These are phyloP conservation scores for Reticulascus tulasneorum DNA, from an alignment of 2,329 filamentous ascomycete species.

Conservation along the genomic window DNA sequence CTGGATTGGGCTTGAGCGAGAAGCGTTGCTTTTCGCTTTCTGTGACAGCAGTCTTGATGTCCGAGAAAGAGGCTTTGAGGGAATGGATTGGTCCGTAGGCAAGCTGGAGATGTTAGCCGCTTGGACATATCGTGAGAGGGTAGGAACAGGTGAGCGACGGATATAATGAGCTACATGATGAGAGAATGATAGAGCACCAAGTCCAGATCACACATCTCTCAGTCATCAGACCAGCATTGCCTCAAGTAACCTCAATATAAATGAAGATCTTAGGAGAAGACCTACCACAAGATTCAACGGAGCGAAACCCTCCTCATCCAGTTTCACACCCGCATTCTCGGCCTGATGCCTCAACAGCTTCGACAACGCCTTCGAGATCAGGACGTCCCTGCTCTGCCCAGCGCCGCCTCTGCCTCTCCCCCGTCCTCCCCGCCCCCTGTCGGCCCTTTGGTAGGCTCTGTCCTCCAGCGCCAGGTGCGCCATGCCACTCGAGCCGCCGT, in stretches of 20 bases:
- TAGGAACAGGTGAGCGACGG: too few species aligned
- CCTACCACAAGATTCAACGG: conserved; percentile 55
- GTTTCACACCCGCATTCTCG: conserved; percentile 48
- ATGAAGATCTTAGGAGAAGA: too few species aligned
- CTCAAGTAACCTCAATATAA: too few species aligned
- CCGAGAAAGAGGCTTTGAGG: conserved; percentile 69
- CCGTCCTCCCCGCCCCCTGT: conserved; percentile 22
- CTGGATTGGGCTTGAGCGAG: conserved; percentile 59
- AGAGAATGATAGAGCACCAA: too few species aligned
- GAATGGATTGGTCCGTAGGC: conserved; percentile 57
- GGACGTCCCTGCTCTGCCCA: conserved; percentile 37
- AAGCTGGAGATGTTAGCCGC: conserved; percentile 32
- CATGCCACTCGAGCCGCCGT: not conserved
- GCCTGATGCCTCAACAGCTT: conserved; percentile 54
- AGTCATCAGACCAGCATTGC: too few species aligned
- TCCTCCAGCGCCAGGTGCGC: conserved; percentile 11
- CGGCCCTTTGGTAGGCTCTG: conserved; percentile 19
- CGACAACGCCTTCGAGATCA: conserved; percentile 52
- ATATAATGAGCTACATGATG: too few species aligned
- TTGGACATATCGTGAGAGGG: too few species aligned
- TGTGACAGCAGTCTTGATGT: conserved; percentile 66
- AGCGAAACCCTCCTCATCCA: conserved; percentile 59
- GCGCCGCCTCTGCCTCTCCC: conserved; percentile 26
- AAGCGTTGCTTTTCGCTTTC: conserved; percentile 91
- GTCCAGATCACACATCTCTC: too few species aligned